Evolutionary conservation across 768 basidiomycete genomes (phyloP).

Genomic region (Epithele typhae): DNA sequence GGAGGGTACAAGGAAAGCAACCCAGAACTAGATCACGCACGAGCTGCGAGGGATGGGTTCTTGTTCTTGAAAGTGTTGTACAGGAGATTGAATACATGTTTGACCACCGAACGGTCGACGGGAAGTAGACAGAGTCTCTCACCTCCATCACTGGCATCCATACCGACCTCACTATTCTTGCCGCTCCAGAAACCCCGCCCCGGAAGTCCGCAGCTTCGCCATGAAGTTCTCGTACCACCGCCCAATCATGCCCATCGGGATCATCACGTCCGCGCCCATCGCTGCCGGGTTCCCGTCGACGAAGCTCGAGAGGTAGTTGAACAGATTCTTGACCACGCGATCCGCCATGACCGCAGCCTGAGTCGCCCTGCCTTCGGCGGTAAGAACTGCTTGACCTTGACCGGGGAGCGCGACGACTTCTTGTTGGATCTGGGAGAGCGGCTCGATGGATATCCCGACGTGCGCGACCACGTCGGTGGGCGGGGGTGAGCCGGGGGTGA

Average conservation of each 20-base stretch:
- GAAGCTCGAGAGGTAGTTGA: conserved; percentile 21
- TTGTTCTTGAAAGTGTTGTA: too few species aligned
- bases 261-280: conserved; percentile 11
- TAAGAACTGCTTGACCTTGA: conserved; percentile 16
- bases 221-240: conserved; percentile 20
- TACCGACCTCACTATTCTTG: conserved; percentile 11
- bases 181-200: conserved; percentile 15
- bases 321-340: conserved; percentile 57
- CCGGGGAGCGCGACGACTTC: conserved; percentile 50
- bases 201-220: conserved; percentile 16
- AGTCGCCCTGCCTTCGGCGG: conserved; percentile 12
- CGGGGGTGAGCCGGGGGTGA: neutral
- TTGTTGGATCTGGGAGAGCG: conserved; percentile 53
- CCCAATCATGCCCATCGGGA: conserved; percentile 18
- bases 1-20: too few species aligned
- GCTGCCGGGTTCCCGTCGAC: conserved; percentile 10
- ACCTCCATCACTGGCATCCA: too few species aligned
- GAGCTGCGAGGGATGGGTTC: too few species aligned
- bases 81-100: too few species aligned
- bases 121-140: too few species aligned
- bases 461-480: conserved; percentile 56
- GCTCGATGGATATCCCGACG: conserved; percentile 79
- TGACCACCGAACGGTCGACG: too few species aligned
- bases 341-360: conserved; percentile 54
- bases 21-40: too few species aligned